Evolutionary conservation across 306 rosid species (phyloP), one percentile per base, ranked within the genome.

Genomic region (Trichosanthes truncata): DNA sequence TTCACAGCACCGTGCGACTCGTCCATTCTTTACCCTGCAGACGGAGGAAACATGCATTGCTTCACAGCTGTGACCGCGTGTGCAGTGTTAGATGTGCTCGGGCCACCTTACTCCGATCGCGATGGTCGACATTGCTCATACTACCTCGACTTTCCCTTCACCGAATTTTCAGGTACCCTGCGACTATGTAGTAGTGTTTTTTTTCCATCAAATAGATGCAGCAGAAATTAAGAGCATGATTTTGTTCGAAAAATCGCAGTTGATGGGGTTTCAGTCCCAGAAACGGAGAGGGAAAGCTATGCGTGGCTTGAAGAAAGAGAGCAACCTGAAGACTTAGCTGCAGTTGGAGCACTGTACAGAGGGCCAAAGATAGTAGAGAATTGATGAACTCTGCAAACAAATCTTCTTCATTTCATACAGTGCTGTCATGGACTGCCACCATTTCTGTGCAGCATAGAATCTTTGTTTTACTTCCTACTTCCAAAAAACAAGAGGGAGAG

Each of bases 31-130:
- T 95, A 89, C 76, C 99, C 99, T 0, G 87, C 91, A 1, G 97
- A 93, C 53, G 99, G 99, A 15, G 99, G 99, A 48, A 95, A 95
- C 88, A 57, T 95, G 92, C 99, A 95, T 77, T 84, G 93, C 86
- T 93, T 95, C 94, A 95, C 94, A 4, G 99, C 97, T 4, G 90
- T 95, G 88, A 92, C 97, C 6, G 94, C 98, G 0, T 95, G 99
- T 38, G 98, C 97, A 1, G 87, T 95, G 82, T 87, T 95, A 1
- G 99, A 95, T 71, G 99, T 95, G 78, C 96, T 93, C n/a, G 99
- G 99, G 46, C 99, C 99, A 6, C 99, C 99, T 1, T 95, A 95
- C 85, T 86, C 87, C 4, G 96, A 93, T 83, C 78, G 84, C 1
- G 91, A 90, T 9, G 99, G 93, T 29, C 90, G 99, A 51, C 96